Evolutionary conservation across 1,139 yeast genomes (phyloP).

Genomic region (Yamadazyma mexicana): DNA sequence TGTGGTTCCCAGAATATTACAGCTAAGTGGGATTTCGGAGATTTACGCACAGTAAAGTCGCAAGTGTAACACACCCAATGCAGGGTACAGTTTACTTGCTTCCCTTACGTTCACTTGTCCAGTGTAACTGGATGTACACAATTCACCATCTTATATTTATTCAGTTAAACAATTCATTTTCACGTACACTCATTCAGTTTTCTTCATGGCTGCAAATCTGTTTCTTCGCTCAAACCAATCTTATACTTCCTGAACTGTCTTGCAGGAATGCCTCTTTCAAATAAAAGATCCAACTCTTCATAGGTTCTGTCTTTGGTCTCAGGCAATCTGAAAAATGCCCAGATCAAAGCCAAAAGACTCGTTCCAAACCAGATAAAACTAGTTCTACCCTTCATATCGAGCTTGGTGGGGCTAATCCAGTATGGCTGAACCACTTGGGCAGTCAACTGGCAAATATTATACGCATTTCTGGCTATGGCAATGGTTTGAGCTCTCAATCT

Average conservation of each 20-base stretch:
- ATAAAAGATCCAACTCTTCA: conserved; percentile 58
- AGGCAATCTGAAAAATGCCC: conserved; percentile 57
- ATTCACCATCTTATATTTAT: too few species aligned
- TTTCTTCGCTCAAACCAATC: conserved; percentile 10
- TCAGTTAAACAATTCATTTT: too few species aligned
- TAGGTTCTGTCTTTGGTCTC: conserved; percentile 57
- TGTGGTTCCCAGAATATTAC: too few species aligned
- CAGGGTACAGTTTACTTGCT: too few species aligned
- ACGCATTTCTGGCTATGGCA: conserved; percentile 52
- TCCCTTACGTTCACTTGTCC: too few species aligned
- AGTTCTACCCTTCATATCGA: conserved; percentile 57
- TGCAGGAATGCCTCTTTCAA: conserved; percentile 42
- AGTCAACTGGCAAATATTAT: conserved; percentile 43
- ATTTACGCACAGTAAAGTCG: too few species aligned
- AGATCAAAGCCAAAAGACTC: conserved; percentile 33
- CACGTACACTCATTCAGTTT: too few species aligned
- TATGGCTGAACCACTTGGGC: conserved; percentile 50
- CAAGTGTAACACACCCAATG: too few species aligned
- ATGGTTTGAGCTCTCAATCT: conserved; percentile 55
- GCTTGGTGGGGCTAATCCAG: conserved; percentile 57
- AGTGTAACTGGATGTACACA: too few species aligned
- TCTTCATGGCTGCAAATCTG: too few species aligned
- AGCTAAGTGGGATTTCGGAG: too few species aligned
- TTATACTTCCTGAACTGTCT: conserved; percentile 29
- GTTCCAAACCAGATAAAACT: conserved; percentile 58